These are phyloP conservation scores for Nicotiana rustica DNA, from an alignment of 305 asterid species.

Conservation along the genomic window DNA sequence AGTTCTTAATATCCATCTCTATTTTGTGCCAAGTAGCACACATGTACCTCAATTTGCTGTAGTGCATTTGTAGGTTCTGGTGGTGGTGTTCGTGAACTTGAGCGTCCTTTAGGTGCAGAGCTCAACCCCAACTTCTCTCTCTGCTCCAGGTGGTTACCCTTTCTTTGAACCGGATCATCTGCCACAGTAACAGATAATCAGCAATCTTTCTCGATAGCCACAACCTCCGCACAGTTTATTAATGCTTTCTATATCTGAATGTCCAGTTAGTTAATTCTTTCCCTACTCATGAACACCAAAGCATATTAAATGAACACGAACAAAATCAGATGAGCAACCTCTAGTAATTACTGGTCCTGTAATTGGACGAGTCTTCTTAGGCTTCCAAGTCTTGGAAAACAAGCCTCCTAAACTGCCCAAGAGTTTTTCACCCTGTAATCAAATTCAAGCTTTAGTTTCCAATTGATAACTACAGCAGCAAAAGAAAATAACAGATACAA, in stretches of 20 bases:
- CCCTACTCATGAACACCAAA: constrained; percentile 17
- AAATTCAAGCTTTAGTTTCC: constrained; percentile 38
- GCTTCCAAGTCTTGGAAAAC: constrained; percentile 94
- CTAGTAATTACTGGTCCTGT: constrained; percentile 71
- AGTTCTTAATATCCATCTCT: not conserved
- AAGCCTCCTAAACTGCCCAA: constrained; percentile 95
- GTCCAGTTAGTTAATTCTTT: not conserved
- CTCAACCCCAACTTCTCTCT: constrained; percentile 80
- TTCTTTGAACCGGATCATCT: constrained; percentile 79
- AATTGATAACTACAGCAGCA: constrained; percentile 23
- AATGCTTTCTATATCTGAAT: constrained; percentile 7
- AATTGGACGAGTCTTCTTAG: constrained; percentile 75
- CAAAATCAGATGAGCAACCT: constrained; percentile 53
- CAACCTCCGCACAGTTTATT: not conserved
- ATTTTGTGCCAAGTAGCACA: not conserved
- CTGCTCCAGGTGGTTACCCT: constrained; percentile 89
- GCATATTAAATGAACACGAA: constrained; percentile 23
- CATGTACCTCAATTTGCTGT: constrained; percentile 90
- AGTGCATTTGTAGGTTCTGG: constrained; percentile 75
- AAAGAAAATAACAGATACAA: constrained; percentile 7
- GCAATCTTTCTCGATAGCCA: constrained; percentile 29
- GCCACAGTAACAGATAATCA: constrained; percentile 44
- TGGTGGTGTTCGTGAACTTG: constrained; percentile 52
- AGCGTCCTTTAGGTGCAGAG: constrained; percentile 62
- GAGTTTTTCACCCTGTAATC: constrained; percentile 88